These are phyloP conservation scores for Picea glauca DNA, from an alignment of 75 land plant genomes.

Conservation along the genomic window DNA sequence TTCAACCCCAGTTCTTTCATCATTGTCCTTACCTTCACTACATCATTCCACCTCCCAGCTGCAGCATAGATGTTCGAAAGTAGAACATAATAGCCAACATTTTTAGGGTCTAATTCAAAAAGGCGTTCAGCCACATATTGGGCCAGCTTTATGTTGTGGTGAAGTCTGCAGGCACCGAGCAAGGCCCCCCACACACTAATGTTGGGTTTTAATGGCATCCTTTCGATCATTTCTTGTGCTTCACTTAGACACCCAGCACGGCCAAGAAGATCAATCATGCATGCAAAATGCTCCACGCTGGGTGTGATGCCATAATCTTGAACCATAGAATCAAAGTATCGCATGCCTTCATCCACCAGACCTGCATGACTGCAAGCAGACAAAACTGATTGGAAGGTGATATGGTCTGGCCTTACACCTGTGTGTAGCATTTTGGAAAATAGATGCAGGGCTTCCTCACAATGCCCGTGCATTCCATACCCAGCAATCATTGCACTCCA, in stretches of 20 bases:
- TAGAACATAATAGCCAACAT: constrained; percentile 10
- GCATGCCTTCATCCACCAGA: constrained; percentile 53
- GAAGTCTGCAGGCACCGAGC: constrained; percentile 10
- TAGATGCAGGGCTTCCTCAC: constrained; percentile 42
- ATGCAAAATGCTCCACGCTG: constrained; percentile 14
- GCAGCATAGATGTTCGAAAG: constrained; percentile 20
- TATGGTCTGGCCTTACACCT: constrained; percentile 37
- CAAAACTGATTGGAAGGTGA: constrained; percentile 42
- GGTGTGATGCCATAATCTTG: constrained; percentile 17
- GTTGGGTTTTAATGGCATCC: neutral
- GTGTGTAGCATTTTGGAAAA: constrained; percentile 34
- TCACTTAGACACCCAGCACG: constrained; percentile 20
- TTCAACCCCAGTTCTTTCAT: constrained; percentile 9
- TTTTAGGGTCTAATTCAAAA: constrained; percentile 10
- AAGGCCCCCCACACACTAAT: constrained; percentile 13
- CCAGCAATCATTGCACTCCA: constrained; percentile 77
- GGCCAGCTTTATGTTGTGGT: constrained; percentile 10
- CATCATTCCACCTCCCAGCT: constrained; percentile 10
- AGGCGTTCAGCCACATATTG: neutral
- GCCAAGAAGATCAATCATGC: constrained; percentile 20
- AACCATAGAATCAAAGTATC: constrained; percentile 36
- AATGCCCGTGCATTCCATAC: constrained; percentile 50
- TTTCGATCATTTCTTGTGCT: constrained; percentile 7
- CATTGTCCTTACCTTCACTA: constrained; percentile 3
- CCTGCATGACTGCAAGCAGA: constrained; percentile 70